Percentiles rank a stretch among this genome's conserved stretches.
Conservation (phyloP, 1,284 basidiomycete genomes). For the Apiotrichum porosum region DNA sequence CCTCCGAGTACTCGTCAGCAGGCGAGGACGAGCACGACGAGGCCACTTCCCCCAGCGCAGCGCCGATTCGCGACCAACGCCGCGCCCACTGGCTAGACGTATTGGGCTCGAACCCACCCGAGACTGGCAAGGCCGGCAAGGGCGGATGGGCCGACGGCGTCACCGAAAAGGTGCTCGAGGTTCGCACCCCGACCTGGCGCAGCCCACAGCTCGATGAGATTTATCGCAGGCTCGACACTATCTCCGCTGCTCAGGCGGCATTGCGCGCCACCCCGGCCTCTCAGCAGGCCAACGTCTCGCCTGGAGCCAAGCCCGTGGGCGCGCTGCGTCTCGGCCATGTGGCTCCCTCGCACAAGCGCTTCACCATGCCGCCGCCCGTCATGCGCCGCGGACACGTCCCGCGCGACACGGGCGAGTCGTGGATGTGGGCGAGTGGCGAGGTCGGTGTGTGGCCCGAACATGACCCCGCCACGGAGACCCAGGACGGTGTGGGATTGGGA, state of each 20-base stretch:
- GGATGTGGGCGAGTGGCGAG: constrained; percentile 29
- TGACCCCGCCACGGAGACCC: background rate
- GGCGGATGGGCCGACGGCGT: constrained; percentile 55
- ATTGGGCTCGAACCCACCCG: constrained; percentile 2
- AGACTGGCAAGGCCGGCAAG: constrained; percentile 56
- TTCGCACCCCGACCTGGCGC: constrained; percentile 51
- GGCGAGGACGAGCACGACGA: constrained; percentile 32
- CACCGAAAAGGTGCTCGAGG: constrained; percentile 68
- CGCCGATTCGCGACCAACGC: background rate
- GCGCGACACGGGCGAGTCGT: constrained; percentile 22
- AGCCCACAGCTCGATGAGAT: constrained; percentile 34
- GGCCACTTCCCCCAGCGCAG: background rate
- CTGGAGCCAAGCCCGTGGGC: background rate
- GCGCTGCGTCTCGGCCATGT: constrained; percentile 27
- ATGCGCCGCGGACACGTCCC: constrained; percentile 24
- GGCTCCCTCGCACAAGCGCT: constrained; percentile 30
- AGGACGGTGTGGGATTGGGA: too few relatives aligned
- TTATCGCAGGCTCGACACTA: constrained; percentile 32
- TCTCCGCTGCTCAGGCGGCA: constrained; percentile 20
- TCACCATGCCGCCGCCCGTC: constrained; percentile 17
- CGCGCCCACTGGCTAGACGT: constrained; percentile 10
- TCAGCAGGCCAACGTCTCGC: background rate
- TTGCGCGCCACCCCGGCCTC: constrained; percentile 17
- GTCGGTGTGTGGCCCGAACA: constrained; percentile 18
- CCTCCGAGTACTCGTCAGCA: constrained; percentile 46